Conservation (phyloP, 345 rosid genomes). For the Cardiospermum halicacabum region DNA sequence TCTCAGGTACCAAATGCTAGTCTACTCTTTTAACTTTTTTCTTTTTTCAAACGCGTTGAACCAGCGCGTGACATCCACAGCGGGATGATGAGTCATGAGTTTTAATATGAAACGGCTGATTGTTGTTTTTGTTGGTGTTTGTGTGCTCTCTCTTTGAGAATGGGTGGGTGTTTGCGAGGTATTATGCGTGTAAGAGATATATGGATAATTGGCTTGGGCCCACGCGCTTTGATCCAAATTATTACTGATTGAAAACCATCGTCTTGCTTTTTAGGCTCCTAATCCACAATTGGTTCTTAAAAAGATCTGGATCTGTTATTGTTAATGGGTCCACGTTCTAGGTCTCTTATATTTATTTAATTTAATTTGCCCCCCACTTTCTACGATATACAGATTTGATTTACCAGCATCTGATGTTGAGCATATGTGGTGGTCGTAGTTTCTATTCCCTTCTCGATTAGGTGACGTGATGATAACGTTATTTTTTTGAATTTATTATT, state of each 20-base stretch:
- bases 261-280: not conserved
- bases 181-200: not conserved
- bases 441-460: not conserved
- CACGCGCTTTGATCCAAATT: constrained; percentile 5
- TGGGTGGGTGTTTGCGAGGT: not conserved
- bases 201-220: constrained; percentile 2
- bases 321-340: not conserved
- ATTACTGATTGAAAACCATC: not conserved
- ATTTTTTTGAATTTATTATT: not conserved
- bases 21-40: not conserved
- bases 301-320: not conserved
- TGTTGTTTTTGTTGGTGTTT: too few species aligned
- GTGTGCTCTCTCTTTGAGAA: not conserved
- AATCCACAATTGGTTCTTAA: constrained; percentile 15
- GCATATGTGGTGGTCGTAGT: not conserved
- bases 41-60: not conserved
- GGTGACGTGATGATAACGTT: not conserved
- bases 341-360: not conserved
- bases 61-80: not conserved
- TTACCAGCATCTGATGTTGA: not conserved
- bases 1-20: constrained; percentile 42
- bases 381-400: not conserved
- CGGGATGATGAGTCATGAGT: not conserved
- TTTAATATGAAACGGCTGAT: not conserved
- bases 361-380: too few species aligned